Evolutionary conservation across 352 stramenopile species (phyloP), one percentile per base, ranked within the genome.

Genomic region (Globisporangium barbulae): DNA sequence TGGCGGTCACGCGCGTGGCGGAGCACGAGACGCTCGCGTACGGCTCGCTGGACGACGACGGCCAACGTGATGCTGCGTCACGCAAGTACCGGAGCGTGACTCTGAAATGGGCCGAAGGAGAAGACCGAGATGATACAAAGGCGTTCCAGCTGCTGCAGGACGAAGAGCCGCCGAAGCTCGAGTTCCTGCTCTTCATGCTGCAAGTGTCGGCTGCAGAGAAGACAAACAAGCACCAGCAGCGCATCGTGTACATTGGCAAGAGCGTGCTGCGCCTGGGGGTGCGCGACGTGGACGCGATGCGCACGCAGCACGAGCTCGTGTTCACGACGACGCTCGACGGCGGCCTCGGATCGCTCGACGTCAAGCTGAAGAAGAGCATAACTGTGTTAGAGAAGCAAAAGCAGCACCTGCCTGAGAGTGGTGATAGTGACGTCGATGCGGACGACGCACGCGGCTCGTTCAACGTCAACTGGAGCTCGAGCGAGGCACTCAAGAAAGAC

Each of bases 401-500:
- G 28, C 10, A 35, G 60, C 8, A 39, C 48, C 5, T 17, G 49
- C 25, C 8, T 15, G 41, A 53, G 12, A 31, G 22, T 19, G 53
- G 3, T 25, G 53, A 65, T 37, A 10, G 10, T 33, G 25, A 37
- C 0, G 10, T 19, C 13, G 25, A 37, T 25, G 7, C 30, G 33
- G 6, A 19, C 6, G 39, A 39, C 10, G 31, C 22, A n/a, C 21
- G 54, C 3, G 64, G 68, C 30, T 61, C 72, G 33, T 87, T 89
- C 62, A 76, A 47, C 19, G 71, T 89, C 17, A 77, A 83, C 48
- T 89, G 77, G 77, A 85, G 76, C 53, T 82, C 77, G 3, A 83
- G 66, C 28, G 79, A 82, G 30, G 73, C 75, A 10, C 67, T 89
- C 21, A 56, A 83, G 35, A 74, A 75, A 53, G 76, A 88, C 31